Percentiles rank a stretch among this genome's conserved stretches.
phyloP scores from a whole-genome alignment of 805 yeast species.

The Pichia scutulata region DNA sequence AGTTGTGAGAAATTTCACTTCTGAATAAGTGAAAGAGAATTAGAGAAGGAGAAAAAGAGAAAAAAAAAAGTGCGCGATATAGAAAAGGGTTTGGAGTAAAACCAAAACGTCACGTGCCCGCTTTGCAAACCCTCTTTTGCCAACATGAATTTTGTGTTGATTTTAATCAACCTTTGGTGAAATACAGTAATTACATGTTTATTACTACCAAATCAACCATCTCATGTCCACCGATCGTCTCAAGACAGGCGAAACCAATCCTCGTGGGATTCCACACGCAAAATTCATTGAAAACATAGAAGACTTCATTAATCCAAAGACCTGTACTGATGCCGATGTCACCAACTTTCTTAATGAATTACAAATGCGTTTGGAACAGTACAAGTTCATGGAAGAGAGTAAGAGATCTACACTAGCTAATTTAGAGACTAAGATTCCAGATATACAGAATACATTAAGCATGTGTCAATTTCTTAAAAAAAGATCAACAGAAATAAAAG shows the following conservation, averaged over 20 bases:
- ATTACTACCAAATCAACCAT: neutral
- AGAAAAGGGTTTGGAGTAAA: neutral
- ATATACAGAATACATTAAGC: conserved; percentile 75
- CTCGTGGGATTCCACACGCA: conserved; percentile 95
- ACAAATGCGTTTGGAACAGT: conserved; percentile 84
- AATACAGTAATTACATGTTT: neutral
- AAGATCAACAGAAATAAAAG: conserved; percentile 34
- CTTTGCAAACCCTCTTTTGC: too few species aligned
- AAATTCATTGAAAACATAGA: conserved; percentile 85
- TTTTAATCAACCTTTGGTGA: too few species aligned
- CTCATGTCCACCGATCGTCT: conserved; percentile 15
- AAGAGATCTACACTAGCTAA: conserved; percentile 42
- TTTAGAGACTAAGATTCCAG: conserved; percentile 75
- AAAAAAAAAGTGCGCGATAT: neutral
- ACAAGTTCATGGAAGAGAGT: conserved; percentile 74
- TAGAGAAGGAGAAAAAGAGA: neutral
- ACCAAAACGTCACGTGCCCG: neutral
- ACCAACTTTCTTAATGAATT: conserved; percentile 54
- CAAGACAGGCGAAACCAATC: conserved; percentile 60
- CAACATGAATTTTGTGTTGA: neutral
- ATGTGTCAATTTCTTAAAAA: conserved; percentile 55
- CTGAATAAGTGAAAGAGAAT: neutral
- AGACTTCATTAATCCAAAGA: conserved; percentile 47
- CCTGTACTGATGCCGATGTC: conserved; percentile 29
- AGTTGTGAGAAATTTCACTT: neutral